phyloP scores from a whole-genome alignment of 108 stramenopile species.

The Seminavis robusta region DNA sequence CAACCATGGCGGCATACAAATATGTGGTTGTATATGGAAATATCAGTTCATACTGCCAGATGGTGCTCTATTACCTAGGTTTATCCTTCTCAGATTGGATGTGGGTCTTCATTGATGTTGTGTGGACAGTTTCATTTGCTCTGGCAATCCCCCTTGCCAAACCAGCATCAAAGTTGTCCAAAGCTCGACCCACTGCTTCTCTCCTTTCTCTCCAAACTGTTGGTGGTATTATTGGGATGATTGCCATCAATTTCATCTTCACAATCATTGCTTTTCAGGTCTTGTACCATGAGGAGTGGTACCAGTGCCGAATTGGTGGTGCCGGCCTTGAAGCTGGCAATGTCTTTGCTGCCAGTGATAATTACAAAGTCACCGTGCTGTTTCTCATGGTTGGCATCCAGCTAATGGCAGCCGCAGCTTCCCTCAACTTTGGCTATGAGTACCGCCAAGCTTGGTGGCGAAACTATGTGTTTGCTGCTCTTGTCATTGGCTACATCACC shows the following conservation, averaged over 20 bases:
- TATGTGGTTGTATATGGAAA: slow-evolving; percentile 77
- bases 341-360: slow-evolving; percentile 41
- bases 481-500: slow-evolving; percentile 21
- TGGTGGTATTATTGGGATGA: slow-evolving; percentile 39
- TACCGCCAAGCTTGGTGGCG: slow-evolving; percentile 32
- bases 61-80: slow-evolving; percentile 40
- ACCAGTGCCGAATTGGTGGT: slow-evolving; percentile 56
- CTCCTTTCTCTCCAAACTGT: slow-evolving; percentile 56
- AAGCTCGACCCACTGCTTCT: slow-evolving; percentile 60
- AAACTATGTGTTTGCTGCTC: slow-evolving; percentile 48
- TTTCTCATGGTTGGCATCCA: slow-evolving; percentile 61
- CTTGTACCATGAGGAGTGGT: slow-evolving; percentile 56
- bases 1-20: slow-evolving; percentile 55
- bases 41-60: slow-evolving; percentile 49
- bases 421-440: slow-evolving; percentile 54
- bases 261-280: slow-evolving; percentile 30
- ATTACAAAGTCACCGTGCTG: slow-evolving; percentile 46
- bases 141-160: slow-evolving; percentile 51
- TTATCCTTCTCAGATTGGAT: slow-evolving; percentile 58
- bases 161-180: slow-evolving; percentile 41
- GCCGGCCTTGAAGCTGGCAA: slow-evolving; percentile 38
- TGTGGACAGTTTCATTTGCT: slow-evolving; percentile 54
- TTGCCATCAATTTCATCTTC: slow-evolving; percentile 54
- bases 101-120: slow-evolving; percentile 65
- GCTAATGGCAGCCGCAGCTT: slow-evolving; percentile 49